Evolutionary conservation across 176 grass and related monocot genomes (phyloP).

Genomic region (Oryza glumipatula): DNA sequence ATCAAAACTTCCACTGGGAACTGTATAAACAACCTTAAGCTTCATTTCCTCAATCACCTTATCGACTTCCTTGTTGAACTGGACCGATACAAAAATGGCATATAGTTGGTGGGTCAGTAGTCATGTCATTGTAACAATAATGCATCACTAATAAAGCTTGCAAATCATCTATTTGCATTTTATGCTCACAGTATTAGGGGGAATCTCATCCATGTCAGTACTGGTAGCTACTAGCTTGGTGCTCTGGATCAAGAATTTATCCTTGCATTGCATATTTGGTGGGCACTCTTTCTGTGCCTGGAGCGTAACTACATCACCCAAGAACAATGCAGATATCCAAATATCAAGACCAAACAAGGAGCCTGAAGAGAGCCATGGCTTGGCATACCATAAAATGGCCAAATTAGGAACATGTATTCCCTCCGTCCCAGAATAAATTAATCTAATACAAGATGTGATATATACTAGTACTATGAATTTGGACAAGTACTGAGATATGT

Average conservation of each 20-base stretch:
- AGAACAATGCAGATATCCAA: conserved; percentile 16
- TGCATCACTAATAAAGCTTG: conserved; percentile 1
- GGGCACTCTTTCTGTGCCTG: conserved; percentile 88
- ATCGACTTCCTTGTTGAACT: conserved; percentile 86
- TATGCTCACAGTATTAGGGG: conserved; percentile 72
- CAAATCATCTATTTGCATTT: conserved; percentile 22
- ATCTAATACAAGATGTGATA: too few relatives aligned
- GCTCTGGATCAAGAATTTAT: conserved; percentile 99
- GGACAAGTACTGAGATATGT: too few relatives aligned
- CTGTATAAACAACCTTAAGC: conserved; percentile 82
- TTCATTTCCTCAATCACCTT: conserved; percentile 55
- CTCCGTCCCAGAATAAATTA: too few relatives aligned
- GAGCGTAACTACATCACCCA: conserved; percentile 65
- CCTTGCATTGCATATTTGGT: conserved; percentile 88
- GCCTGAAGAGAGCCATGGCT: conserved; percentile 12
- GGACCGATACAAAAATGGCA: conserved; percentile 4
- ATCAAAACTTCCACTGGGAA: conserved; percentile 49
- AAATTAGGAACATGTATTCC: background rate
- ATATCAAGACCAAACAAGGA: conserved; percentile 29
- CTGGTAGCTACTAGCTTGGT: conserved; percentile 66
- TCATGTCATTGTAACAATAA: conserved; percentile 23
- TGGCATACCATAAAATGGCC: conserved; percentile 5
- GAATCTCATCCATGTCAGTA: conserved; percentile 84
- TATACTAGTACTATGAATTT: too few relatives aligned
- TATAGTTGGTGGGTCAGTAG: background rate